A percentile compares a stretch with the other conserved stretches of the same genome.
These are phyloP conservation scores for Thelephora terrestris DNA, from an alignment of 1,284 basidiomycete genomes.

Conservation along the genomic window DNA sequence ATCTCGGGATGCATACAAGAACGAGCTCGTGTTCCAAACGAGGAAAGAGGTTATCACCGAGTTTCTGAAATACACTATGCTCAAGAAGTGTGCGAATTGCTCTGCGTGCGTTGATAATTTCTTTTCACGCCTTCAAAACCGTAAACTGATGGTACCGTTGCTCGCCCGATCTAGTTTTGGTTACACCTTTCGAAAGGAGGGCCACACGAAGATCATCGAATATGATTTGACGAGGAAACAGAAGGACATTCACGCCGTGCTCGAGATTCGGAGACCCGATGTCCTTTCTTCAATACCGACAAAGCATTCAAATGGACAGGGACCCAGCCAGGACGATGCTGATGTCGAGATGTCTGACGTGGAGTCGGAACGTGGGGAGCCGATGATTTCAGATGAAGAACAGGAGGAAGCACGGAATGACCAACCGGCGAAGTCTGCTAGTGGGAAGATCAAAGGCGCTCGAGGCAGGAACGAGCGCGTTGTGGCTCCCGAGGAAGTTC, in stretches of 20 bases:
- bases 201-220: conserved; percentile 91
- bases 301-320: conserved; percentile 15
- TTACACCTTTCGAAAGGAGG: conserved; percentile 90
- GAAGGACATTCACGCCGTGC: conserved; percentile 51
- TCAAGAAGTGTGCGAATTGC: conserved; percentile 74
- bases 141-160: not conserved
- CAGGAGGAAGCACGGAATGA: conserved; percentile 30
- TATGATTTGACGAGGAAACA: conserved; percentile 81
- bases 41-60: conserved; percentile 79
- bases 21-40: conserved; percentile 79
- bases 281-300: conserved; percentile 51
- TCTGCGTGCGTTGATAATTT: conserved; percentile 53
- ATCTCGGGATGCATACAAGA: conserved; percentile 83
- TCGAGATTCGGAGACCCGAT: conserved; percentile 56
- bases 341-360: conserved; percentile 40
- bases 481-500: conserved; percentile 85
- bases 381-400: conserved; percentile 37
- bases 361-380: conserved; percentile 33
- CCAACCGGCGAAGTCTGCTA: conserved; percentile 46
- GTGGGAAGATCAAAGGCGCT: conserved; percentile 65
- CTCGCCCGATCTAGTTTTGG: conserved; percentile 42
- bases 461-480: conserved; percentile 84
- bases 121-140: conserved; percentile 4
- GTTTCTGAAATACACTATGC: conserved; percentile 66
- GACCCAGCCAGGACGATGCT: conserved; percentile 19